Base-by-base conservation (phyloP, 1,284 basidiomycete genomes). In the Calocybe gambosa region DNA sequence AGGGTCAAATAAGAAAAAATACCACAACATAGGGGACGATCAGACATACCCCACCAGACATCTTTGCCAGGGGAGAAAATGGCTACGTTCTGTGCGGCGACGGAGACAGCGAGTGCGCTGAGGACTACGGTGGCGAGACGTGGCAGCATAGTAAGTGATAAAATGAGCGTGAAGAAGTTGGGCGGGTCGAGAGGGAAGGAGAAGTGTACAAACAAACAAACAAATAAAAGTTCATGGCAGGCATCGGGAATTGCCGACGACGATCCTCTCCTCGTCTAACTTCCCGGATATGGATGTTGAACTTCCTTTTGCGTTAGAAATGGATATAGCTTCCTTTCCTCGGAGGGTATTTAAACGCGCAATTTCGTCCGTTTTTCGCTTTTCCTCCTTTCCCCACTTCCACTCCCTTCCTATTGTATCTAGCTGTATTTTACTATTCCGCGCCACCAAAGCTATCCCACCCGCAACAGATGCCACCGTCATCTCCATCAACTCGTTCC, bases 41-140 rank as follows among this genome's bases (percentile, higher is more conserved):
- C 10, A 10, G 5, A 64, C 69, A 47, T 45, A 71, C 69, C 62
- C 69, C 69, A 71, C 68, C 68, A 70, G 7, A 55, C 50, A 44
- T 54, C 45, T 15, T 56, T n/a, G 12, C 55, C 54, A 8, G 66
- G 68, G 20, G 46, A 48, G 16, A 55, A 57, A 52, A 68, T 62
- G 33, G 50, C 15, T 40, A 66, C 53, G 29, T 60, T 52, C n/a
- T n/a, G n/a, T 38, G 57, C 61, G 25, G 58, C 55, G 21, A 48
- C 53, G 29, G 42, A 51, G 43, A 55, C 58, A 36, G 58, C 54
- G 42, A 65, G 43, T 37, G 58, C 54, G 18, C 55, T 52, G 36
- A 51, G 50, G 37, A n/a, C n/a, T n/a, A n/a, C n/a, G n/a, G 48
- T 29, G 21, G 45, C 38, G 46, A 54, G 36, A 31, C 43, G 42